These are phyloP conservation scores for Euphorbia schlechtendalii DNA, from an alignment of 441 rosid genomes.

Conservation along the genomic window DNA sequence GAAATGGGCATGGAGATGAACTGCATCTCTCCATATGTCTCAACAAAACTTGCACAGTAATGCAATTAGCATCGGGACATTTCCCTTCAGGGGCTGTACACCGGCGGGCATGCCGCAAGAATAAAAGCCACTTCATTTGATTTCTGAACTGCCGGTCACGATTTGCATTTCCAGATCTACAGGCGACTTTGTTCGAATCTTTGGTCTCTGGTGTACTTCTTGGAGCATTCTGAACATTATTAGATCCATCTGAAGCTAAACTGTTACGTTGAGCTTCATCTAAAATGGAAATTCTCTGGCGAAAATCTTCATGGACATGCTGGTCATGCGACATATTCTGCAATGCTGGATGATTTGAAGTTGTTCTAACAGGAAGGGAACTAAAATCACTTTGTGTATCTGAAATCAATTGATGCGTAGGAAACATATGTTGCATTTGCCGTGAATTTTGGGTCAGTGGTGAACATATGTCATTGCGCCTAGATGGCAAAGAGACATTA, in stretches of 20 bases:
- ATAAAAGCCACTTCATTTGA: conserved; percentile 89
- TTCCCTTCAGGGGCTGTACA: conserved; percentile 91
- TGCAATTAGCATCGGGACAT: conserved; percentile 64
- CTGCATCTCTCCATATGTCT: conserved; percentile 79
- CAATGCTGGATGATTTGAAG: conserved; percentile 39
- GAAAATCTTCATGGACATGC: conserved; percentile 76
- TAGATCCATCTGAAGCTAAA: conserved; percentile 57
- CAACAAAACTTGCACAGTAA: conserved; percentile 65
- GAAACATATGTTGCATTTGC: conserved; percentile 67
- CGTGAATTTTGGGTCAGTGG: conserved; percentile 59
- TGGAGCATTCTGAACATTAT: conserved; percentile 41
- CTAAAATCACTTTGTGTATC: conserved; percentile 54
- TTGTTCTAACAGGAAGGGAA: conserved; percentile 46
- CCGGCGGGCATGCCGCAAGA: conserved; percentile 83
- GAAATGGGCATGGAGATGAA: conserved; percentile 54
- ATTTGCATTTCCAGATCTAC: conserved; percentile 54
- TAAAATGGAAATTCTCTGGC: conserved; percentile 61
- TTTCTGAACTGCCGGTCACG: conserved; percentile 67
- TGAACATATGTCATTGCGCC: conserved; percentile 44
- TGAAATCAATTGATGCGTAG: conserved; percentile 47
- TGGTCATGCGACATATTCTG: conserved; percentile 51
- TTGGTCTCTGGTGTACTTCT: conserved; percentile 43
- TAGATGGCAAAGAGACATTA: conserved; percentile 37
- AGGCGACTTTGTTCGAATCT: conserved; percentile 36
- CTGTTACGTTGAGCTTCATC: conserved; percentile 81